These are phyloP conservation scores for Massariosphaeria phaeospora DNA, from an alignment of 495 filamentous ascomycete species.

Conservation along the genomic window DNA sequence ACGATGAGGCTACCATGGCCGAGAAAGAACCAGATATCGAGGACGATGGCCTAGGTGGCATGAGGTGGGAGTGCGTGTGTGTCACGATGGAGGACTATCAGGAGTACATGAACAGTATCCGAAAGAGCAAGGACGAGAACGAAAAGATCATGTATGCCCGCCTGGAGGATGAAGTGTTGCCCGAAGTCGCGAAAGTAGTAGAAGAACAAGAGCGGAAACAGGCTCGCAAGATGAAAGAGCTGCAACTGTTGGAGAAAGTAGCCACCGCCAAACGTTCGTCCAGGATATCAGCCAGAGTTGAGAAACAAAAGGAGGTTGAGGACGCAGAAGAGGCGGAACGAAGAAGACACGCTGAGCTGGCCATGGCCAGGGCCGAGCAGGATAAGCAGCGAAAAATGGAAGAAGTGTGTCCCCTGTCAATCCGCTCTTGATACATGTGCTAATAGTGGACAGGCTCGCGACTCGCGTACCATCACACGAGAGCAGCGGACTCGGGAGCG, in stretches of 20 bases:
- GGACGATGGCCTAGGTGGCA: slow-evolving; percentile 60
- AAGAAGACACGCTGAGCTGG: slow-evolving; percentile 61
- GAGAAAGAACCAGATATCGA: slow-evolving; percentile 43
- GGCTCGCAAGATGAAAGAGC: slow-evolving; percentile 68
- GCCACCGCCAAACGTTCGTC: slow-evolving; percentile 92
- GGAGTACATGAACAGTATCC: slow-evolving; percentile 63
- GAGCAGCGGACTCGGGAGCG: slow-evolving; percentile 80
- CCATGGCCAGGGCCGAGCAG: slow-evolving; percentile 60
- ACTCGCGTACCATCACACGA: slow-evolving; percentile 75
- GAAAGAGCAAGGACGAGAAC: slow-evolving; percentile 69
- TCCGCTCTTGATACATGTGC: no score
- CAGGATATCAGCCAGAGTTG: slow-evolving; percentile 72
- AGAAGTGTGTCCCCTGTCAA: slow-evolving; percentile 31
- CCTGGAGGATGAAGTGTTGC: slow-evolving; percentile 69
- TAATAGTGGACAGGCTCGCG: slow-evolving; percentile 54
- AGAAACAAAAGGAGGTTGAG: slow-evolving; percentile 70
- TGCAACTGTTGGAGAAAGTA: slow-evolving; percentile 73
- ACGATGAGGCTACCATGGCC: slow-evolving; percentile 47
- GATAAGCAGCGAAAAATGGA: slow-evolving; percentile 66
- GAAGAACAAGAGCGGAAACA: slow-evolving; percentile 67
- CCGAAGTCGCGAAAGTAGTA: slow-evolving; percentile 75
- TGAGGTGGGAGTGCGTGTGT: slow-evolving; percentile 89
- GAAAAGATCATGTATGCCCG: slow-evolving; percentile 70
- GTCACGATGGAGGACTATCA: slow-evolving; percentile 72
- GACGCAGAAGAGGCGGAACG: slow-evolving; percentile 66